Percentiles rank a stretch among this genome's conserved stretches.
These are phyloP conservation scores for Coemansia sp. DNA, from an alignment of 192 early-diverging fungal genomes.

Conservation along the genomic window DNA sequence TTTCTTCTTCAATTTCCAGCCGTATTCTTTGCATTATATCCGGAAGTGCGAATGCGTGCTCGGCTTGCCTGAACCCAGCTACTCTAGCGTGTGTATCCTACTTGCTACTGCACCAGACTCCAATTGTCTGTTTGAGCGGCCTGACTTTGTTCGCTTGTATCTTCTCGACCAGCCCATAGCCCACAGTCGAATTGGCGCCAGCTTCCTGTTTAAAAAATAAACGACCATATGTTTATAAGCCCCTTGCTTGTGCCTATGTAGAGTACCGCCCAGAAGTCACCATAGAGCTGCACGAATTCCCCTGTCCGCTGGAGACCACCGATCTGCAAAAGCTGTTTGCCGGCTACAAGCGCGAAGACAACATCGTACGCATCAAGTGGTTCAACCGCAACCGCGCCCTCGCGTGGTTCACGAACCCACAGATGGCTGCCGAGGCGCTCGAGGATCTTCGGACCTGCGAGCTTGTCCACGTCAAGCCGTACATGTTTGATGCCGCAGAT, in stretches of 20 bases:
- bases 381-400: slow-evolving; percentile 54
- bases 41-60: too few species aligned
- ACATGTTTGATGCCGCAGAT: slow-evolving; percentile 36
- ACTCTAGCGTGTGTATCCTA: too few species aligned
- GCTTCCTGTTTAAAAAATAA: too few species aligned
- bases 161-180: too few species aligned
- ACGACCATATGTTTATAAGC: too few species aligned
- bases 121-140: too few species aligned
- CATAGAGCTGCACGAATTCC: slow-evolving; percentile 53
- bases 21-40: too few species aligned
- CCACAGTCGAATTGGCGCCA: too few species aligned
- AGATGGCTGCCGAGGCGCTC: slow-evolving; percentile 42
- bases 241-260: slow-evolving; percentile 27
- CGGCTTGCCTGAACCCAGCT: too few species aligned
- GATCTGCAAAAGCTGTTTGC: slow-evolving; percentile 48
- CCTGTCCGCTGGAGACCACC: slow-evolving; percentile 48
- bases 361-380: slow-evolving; percentile 56
- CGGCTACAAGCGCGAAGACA: slow-evolving; percentile 49
- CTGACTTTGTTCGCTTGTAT: too few species aligned
- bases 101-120: too few species aligned
- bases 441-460: slow-evolving; percentile 46
- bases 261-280: slow-evolving; percentile 54
- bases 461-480: slow-evolving; percentile 46
- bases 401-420: slow-evolving; percentile 52
- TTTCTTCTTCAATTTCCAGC: not conserved